These are phyloP conservation scores for Globisporangium carolinianum DNA, from an alignment of 352 stramenopile species.

Conservation along the genomic window DNA sequence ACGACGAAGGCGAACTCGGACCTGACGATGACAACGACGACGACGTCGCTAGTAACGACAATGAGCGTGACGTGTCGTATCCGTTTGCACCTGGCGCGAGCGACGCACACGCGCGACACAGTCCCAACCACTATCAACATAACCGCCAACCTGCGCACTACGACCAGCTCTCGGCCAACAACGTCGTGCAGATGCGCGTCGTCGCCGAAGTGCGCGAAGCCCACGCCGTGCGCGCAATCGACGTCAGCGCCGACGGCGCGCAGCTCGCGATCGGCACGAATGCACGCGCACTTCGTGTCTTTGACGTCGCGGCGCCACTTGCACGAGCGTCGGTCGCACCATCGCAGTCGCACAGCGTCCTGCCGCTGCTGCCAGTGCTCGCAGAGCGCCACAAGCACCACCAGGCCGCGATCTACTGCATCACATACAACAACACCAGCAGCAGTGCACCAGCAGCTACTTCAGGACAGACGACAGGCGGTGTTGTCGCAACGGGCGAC, in stretches of 20 bases:
- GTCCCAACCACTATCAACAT: not conserved
- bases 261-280: constrained; percentile 62
- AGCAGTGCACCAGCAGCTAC: not conserved
- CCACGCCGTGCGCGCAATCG: constrained; percentile 49
- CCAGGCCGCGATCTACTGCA: constrained; percentile 44
- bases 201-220: constrained; percentile 45
- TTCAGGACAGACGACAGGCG: not conserved
- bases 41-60: not conserved
- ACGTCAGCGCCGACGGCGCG: constrained; percentile 25
- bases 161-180: constrained; percentile 28
- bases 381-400: constrained; percentile 62
- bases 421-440: constrained; percentile 29
- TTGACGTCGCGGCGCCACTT: constrained; percentile 26
- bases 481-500: constrained; percentile 46
- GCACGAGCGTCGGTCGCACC: not conserved
- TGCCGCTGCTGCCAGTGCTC: constrained; percentile 44
- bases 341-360: constrained; percentile 11
- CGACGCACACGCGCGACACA: not conserved
- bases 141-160: constrained; percentile 15
- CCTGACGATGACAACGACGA: not conserved
- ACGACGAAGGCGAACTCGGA: constrained; percentile 1
- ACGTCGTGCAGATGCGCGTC: constrained; percentile 37
- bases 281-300: constrained; percentile 41
- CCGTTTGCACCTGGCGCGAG: not conserved
- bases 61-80: not conserved